Percentiles rank a stretch among this genome's conserved stretches.
Conservation (phyloP, 768 basidiomycete genomes). For the Gloeopeniophorella convolvens region DNA sequence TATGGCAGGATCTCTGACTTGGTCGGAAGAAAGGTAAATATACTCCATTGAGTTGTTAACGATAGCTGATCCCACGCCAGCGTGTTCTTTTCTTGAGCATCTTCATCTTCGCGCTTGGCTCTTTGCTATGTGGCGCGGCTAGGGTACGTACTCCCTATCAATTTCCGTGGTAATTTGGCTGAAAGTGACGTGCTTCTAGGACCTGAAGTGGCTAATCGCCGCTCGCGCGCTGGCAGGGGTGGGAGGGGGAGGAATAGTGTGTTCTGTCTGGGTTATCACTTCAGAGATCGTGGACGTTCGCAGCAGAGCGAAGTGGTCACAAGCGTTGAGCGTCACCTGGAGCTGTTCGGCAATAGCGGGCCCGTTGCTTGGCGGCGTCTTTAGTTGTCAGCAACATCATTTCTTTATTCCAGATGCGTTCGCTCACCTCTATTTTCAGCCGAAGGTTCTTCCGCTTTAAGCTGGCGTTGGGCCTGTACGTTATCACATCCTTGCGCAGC, state of each 20-base stretch:
- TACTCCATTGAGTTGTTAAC: slow-evolving; percentile 2
- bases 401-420: neutral
- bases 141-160: slow-evolving; percentile 38
- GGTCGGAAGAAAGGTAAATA: slow-evolving; percentile 65
- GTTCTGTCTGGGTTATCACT: slow-evolving; percentile 81
- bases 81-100: slow-evolving; percentile 68
- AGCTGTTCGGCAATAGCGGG: slow-evolving; percentile 81
- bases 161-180: slow-evolving; percentile 18
- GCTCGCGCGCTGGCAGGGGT: slow-evolving; percentile 64
- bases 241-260: slow-evolving; percentile 85
- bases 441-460: slow-evolving; percentile 30
- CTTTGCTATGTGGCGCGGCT: slow-evolving; percentile 72
- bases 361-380: slow-evolving; percentile 74
- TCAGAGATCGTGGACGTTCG: slow-evolving; percentile 73
- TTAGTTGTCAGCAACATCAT: slow-evolving; percentile 52
- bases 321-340: slow-evolving; percentile 81
- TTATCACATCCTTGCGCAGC: slow-evolving; percentile 21
- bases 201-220: slow-evolving; percentile 57
- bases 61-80: slow-evolving; percentile 32
- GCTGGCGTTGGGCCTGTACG: slow-evolving; percentile 87
- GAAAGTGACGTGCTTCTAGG: slow-evolving; percentile 29
- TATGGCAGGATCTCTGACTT: slow-evolving; percentile 79
- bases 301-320: slow-evolving; percentile 75
- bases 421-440: slow-evolving; percentile 9
- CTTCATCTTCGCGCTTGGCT: slow-evolving; percentile 66